phyloP scores from a whole-genome alignment of 2,329 filamentous ascomycete genomes.

The Elsinoe ampelina region DNA sequence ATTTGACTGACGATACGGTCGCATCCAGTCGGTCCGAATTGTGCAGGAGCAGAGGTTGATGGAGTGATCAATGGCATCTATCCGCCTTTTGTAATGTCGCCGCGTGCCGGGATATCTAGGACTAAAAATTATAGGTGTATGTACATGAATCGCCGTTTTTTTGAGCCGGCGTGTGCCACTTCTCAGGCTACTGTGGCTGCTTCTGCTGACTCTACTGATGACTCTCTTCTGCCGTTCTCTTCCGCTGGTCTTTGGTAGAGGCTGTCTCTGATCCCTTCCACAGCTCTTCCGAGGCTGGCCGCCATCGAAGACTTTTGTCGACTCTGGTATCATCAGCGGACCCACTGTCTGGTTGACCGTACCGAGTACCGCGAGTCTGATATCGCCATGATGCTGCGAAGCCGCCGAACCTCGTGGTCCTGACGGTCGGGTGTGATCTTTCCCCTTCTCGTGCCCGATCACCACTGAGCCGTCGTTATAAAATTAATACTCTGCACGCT shows the following conservation, averaged over 20 bases:
- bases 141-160: not conserved
- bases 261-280: too few relatives aligned
- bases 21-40: too few relatives aligned
- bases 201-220: not conserved
- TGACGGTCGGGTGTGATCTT: not conserved
- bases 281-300: too few relatives aligned
- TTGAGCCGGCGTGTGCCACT: not conserved
- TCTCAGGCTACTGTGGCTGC: not conserved
- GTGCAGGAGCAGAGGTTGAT: not conserved
- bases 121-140: slow-evolving; percentile 11
- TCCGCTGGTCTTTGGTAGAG: too few relatives aligned
- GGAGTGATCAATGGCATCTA: slow-evolving; percentile 3
- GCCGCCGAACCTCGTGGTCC: too few relatives aligned
- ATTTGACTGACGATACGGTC: too few relatives aligned
- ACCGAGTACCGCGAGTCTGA: too few relatives aligned
- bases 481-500: slow-evolving; percentile 7
- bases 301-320: too few relatives aligned
- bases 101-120: slow-evolving; percentile 1
- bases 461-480: slow-evolving; percentile 10
- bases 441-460: not conserved
- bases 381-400: too few relatives aligned
- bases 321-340: too few relatives aligned
- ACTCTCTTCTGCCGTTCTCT: too few relatives aligned
- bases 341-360: too few relatives aligned
- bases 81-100: not conserved